A percentile compares a stretch with the other conserved stretches of the same genome.
Evolutionary conservation across 2,329 filamentous ascomycete species (phyloP).

Genomic region (Diaporthe citriasiana): DNA sequence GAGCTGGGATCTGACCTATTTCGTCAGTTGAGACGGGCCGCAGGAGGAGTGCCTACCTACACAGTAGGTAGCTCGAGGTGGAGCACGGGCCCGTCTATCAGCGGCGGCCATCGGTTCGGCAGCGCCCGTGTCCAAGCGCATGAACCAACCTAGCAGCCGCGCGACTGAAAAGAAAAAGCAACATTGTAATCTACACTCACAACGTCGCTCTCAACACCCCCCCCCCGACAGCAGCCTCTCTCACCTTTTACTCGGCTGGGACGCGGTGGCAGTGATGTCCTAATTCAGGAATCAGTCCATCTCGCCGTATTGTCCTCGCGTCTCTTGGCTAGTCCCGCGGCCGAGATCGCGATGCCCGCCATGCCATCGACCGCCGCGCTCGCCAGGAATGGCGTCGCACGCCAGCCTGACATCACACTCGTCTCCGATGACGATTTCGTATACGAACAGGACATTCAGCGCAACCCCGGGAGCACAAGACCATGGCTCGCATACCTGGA

Average conservation of each 20-base stretch:
- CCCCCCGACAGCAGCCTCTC: slow-evolving; percentile 10
- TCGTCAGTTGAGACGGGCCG: slow-evolving; percentile 53
- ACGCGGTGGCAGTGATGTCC: slow-evolving; percentile 39
- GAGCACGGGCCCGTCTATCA: slow-evolving; percentile 31
- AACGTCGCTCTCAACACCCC: slow-evolving; percentile 19
- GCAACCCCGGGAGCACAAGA: slow-evolving; percentile 87
- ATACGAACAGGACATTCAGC: slow-evolving; percentile 95
- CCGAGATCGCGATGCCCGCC: slow-evolving; percentile 39
- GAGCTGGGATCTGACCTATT: slow-evolving; percentile 47
- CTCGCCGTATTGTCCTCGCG: slow-evolving; percentile 14
- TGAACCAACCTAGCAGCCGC: slow-evolving; percentile 36
- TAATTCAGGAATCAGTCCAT: slow-evolving; percentile 22
- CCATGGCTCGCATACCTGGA: slow-evolving; percentile 96
- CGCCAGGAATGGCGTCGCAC: slow-evolving; percentile 41
- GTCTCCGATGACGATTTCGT: slow-evolving; percentile 85
- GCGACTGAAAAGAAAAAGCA: slow-evolving; percentile 40
- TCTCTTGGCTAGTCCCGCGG: slow-evolving; percentile 28
- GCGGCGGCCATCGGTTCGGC: slow-evolving; percentile 32
- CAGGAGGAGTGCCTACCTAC: neutral
- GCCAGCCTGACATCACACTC: slow-evolving; percentile 42
- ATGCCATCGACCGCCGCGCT: slow-evolving; percentile 40
- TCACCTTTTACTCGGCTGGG: slow-evolving; percentile 29
- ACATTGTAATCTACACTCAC: slow-evolving; percentile 15
- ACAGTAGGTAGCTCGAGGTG: neutral
- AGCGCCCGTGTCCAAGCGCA: slow-evolving; percentile 36